Percentiles rank a stretch among this genome's conserved stretches.
Evolutionary conservation across 2,329 filamentous ascomycete genomes (phyloP).

Genomic region (Endocalyx cinctus): DNA sequence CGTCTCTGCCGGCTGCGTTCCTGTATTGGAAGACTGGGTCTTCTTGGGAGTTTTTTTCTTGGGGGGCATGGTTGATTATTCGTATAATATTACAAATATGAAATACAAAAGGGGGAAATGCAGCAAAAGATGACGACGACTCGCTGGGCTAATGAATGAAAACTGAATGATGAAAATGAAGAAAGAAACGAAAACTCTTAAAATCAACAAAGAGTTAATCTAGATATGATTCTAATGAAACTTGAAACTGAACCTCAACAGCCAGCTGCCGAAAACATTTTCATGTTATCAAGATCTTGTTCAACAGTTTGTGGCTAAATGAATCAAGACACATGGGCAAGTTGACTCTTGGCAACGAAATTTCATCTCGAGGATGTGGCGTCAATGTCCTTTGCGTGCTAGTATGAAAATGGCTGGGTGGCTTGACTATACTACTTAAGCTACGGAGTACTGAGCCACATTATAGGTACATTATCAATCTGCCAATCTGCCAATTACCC

Average conservation of each 20-base stretch:
- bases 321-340: too few relatives aligned
- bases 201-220: constrained; percentile 5
- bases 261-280: constrained; percentile 24
- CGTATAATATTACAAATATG: too few relatives aligned
- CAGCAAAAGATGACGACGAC: background rate
- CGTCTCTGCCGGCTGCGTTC: constrained; percentile 35
- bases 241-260: constrained; percentile 17
- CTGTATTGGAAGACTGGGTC: constrained; percentile 16
- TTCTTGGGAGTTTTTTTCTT: constrained; percentile 22
- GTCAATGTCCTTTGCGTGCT: too few relatives aligned
- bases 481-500: too few relatives aligned
- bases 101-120: background rate
- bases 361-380: too few relatives aligned
- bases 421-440: too few relatives aligned
- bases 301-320: too few relatives aligned
- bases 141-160: constrained; percentile 1
- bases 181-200: constrained; percentile 2
- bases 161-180: background rate
- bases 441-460: too few relatives aligned
- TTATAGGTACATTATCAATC: too few relatives aligned
- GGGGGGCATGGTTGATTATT: constrained; percentile 26
- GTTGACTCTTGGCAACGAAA: too few relatives aligned
- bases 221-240: background rate
- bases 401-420: too few relatives aligned
- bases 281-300: too few relatives aligned